These are phyloP conservation scores for Inosperma sp. DNA, from an alignment of 768 basidiomycete genomes.

Conservation along the genomic window DNA sequence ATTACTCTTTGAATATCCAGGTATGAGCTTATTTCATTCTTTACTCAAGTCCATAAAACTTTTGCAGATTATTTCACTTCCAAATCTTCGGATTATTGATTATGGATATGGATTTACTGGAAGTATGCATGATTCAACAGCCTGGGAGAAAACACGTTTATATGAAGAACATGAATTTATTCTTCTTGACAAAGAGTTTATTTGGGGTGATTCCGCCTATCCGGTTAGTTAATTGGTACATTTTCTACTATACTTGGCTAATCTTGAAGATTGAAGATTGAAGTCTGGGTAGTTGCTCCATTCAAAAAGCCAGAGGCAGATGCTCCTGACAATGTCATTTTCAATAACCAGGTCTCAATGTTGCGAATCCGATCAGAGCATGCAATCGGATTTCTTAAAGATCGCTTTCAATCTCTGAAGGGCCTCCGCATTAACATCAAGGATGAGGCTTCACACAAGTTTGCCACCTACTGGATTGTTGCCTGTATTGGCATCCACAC, in stretches of 20 bases:
- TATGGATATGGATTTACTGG: conserved; percentile 21
- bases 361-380: conserved; percentile 36
- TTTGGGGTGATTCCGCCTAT: conserved; percentile 14
- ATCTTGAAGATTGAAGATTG: no score
- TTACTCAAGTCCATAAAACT: conserved; percentile 20
- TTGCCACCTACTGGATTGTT: conserved; percentile 28
- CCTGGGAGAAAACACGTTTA: conserved; percentile 10
- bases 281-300: no score
- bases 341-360: no score
- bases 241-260: no score
- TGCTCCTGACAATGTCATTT: no score
- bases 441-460: conserved; percentile 23
- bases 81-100: conserved; percentile 22
- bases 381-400: conserved; percentile 35
- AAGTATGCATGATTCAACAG: conserved; percentile 21
- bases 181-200: conserved; percentile 11
- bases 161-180: conserved; percentile 4
- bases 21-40: conserved; percentile 17
- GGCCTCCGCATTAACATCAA: conserved; percentile 30
- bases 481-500: conserved; percentile 34
- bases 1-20: conserved; percentile 38
- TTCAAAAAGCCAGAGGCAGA: no score
- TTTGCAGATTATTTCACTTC: conserved; percentile 6
- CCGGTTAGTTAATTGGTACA: no score
- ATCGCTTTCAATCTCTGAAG: conserved; percentile 30